These are phyloP conservation scores for Ophiocordyceps robertsii DNA, from an alignment of 2,329 filamentous ascomycete genomes.

Conservation along the genomic window DNA sequence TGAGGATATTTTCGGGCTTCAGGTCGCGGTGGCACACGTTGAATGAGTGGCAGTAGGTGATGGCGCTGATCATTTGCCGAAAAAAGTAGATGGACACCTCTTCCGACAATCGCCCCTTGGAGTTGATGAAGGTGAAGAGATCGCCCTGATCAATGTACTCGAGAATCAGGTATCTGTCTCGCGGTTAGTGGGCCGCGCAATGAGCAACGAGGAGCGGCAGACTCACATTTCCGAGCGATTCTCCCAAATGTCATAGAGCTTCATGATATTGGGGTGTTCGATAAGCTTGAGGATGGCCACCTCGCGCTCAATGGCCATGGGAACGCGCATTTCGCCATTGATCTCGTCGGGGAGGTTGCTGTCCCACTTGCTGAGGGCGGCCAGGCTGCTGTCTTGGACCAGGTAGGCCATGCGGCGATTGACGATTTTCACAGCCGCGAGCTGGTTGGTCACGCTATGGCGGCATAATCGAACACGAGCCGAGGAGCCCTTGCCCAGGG, in stretches of 20 bases:
- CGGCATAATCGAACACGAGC: constrained; percentile 77
- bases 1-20: constrained; percentile 92
- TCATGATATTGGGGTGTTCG: constrained; percentile 88
- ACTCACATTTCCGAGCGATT: constrained; percentile 86
- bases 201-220: not conserved
- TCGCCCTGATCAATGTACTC: constrained; percentile 76
- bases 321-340: constrained; percentile 57
- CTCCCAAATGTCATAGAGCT: constrained; percentile 94
- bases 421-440: constrained; percentile 91
- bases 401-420: constrained; percentile 69
- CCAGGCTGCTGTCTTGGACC: constrained; percentile 74
- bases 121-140: constrained; percentile 75
- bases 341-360: constrained; percentile 39
- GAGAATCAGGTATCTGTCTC: constrained; percentile 74
- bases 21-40: constrained; percentile 93
- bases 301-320: constrained; percentile 82
- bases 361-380: constrained; percentile 65
- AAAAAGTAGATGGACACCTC: constrained; percentile 74
- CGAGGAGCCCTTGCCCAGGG: constrained; percentile 78
- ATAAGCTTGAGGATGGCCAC: constrained; percentile 96
- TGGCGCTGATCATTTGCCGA: constrained; percentile 81
- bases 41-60: constrained; percentile 87
- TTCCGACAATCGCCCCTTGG: constrained; percentile 61
- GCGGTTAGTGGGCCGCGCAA: constrained; percentile 4
- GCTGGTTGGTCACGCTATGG: constrained; percentile 63